These are phyloP conservation scores for Colletotrichum orbiculare DNA, from an alignment of 2,329 filamentous ascomycete genomes.

Conservation along the genomic window DNA sequence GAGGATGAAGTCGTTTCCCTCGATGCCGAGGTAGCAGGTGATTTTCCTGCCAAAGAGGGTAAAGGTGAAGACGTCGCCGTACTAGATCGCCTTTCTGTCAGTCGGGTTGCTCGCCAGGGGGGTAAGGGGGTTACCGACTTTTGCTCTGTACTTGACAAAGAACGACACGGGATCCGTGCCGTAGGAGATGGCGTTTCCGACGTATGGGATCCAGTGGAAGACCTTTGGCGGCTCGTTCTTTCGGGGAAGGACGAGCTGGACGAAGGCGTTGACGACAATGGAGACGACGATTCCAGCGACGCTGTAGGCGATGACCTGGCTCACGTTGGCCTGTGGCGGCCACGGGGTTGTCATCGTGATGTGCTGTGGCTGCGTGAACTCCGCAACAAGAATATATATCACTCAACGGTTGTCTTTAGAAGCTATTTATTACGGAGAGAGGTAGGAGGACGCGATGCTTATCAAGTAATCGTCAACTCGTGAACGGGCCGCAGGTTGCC, in stretches of 20 bases:
- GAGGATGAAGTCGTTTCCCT: slow-evolving; percentile 90
- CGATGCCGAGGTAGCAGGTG: slow-evolving; percentile 83
- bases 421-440: too few relatives aligned
- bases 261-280: slow-evolving; percentile 81
- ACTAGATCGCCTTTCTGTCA: slow-evolving; percentile 57
- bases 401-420: too few relatives aligned
- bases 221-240: slow-evolving; percentile 84
- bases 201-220: slow-evolving; percentile 83
- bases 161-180: slow-evolving; percentile 94
- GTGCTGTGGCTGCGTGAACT: too few relatives aligned
- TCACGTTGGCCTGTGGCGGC: slow-evolving; percentile 56
- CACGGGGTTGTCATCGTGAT: too few relatives aligned
- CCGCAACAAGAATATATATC: too few relatives aligned
- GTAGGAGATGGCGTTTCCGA: slow-evolving; percentile 93
- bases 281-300: slow-evolving; percentile 60
- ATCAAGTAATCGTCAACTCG: too few relatives aligned
- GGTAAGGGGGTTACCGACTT: slow-evolving; percentile 64
- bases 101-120: neutral
- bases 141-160: slow-evolving; percentile 79
- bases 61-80: slow-evolving; percentile 92
- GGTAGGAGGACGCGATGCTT: too few relatives aligned
- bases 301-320: slow-evolving; percentile 59
- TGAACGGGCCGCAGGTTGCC: too few relatives aligned
- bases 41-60: slow-evolving; percentile 89
- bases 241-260: slow-evolving; percentile 84